Evolutionary conservation across 495 filamentous ascomycete genomes (phyloP).

Genomic region (Penicilliopsis zonata): DNA sequence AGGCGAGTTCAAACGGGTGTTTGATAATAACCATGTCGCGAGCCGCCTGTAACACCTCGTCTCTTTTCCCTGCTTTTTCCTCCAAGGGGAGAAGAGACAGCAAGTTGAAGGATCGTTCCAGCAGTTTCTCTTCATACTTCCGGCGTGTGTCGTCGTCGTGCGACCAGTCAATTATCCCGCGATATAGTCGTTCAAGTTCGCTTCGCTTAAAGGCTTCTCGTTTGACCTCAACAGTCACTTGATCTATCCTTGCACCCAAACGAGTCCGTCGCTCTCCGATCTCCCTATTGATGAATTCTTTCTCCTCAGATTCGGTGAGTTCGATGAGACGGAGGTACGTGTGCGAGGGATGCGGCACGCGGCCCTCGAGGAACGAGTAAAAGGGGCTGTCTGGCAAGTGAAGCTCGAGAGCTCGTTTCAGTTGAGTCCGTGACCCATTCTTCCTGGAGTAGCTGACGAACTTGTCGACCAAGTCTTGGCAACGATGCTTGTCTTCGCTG

Average conservation of each 20-base stretch:
- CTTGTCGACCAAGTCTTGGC: constrained; percentile 73
- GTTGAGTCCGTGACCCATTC: constrained; percentile 58
- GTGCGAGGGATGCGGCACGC: constrained; percentile 63
- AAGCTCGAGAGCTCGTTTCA: constrained; percentile 58
- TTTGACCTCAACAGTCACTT: constrained; percentile 79
- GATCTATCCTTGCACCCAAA: constrained; percentile 68
- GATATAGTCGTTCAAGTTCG: constrained; percentile 62
- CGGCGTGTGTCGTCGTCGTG: constrained; percentile 76
- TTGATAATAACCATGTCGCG: constrained; percentile 92
- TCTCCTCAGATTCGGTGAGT: constrained; percentile 76
- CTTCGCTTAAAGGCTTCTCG: constrained; percentile 65
- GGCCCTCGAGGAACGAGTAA: constrained; percentile 75
- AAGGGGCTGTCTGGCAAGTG: constrained; percentile 67
- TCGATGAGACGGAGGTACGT: constrained; percentile 81
- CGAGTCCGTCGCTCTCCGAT: constrained; percentile 83
- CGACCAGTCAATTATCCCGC: constrained; percentile 77
- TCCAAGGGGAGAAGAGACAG: constrained; percentile 52
- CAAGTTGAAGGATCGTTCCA: constrained; percentile 68
- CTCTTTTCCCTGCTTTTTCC: constrained; percentile 54
- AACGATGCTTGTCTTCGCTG: constrained; percentile 54
- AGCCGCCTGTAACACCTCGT: constrained; percentile 60
- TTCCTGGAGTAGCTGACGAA: constrained; percentile 56
- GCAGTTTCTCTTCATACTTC: constrained; percentile 77
- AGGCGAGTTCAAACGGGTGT: constrained; percentile 80
- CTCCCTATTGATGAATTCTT: constrained; percentile 78